These are phyloP conservation scores for Aristolochia californica DNA, from an alignment of 164 flowering plant genomes.

Conservation along the genomic window DNA sequence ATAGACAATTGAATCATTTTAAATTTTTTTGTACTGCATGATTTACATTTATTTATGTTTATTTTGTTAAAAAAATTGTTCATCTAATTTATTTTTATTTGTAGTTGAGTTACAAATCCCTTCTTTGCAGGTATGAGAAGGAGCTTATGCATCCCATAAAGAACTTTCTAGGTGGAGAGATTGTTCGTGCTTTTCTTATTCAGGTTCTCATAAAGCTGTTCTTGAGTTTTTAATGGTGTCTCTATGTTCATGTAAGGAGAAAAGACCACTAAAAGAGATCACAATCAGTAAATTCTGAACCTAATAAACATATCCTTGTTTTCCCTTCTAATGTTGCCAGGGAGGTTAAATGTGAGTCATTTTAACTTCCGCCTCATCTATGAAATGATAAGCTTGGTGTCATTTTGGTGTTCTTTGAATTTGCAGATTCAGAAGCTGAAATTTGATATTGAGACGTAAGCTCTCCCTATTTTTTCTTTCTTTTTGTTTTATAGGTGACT, in stretches of 20 bases:
- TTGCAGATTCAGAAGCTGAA: slow-evolving; percentile 97
- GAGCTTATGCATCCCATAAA: slow-evolving; percentile 87
- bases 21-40: no score
- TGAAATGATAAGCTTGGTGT: neutral
- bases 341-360: no score
- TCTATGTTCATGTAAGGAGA: no score
- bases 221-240: neutral
- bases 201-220: slow-evolving; percentile 59
- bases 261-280: no score
- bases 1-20: neutral
- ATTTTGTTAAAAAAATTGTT: no score
- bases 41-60: no score
- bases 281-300: no score
- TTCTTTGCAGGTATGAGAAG: slow-evolving; percentile 66
- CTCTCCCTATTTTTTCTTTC: slow-evolving; percentile 6
- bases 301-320: no score
- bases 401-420: neutral
- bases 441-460: slow-evolving; percentile 93
- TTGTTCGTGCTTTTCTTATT: slow-evolving; percentile 83
- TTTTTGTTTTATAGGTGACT: neutral
- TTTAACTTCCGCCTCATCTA: no score
- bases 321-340: no score
- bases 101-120: neutral
- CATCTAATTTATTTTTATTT: no score
- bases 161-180: slow-evolving; percentile 81